Conservation (phyloP, 352 stramenopile species). For the Globisporangium irregulare region DNA sequence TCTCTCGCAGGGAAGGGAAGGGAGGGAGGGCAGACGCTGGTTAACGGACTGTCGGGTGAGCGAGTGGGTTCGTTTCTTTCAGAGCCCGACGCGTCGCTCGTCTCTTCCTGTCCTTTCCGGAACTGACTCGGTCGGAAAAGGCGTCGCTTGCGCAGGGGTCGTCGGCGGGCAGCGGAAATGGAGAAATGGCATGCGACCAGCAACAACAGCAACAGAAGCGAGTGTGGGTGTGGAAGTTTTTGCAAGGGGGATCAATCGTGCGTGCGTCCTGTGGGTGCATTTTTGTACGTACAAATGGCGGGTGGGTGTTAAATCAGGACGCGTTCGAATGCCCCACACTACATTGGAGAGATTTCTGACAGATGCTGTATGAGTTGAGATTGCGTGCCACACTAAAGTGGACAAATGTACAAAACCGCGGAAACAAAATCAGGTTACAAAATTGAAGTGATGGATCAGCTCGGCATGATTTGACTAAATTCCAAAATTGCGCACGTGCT, state of each 20-base stretch:
- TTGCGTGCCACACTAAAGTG: not conserved
- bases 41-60: not conserved
- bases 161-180: not conserved
- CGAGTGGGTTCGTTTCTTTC: not conserved
- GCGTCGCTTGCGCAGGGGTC: not conserved
- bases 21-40: not conserved
- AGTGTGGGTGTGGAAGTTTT: not conserved
- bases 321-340: not conserved
- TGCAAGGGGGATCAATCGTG: not conserved
- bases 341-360: not conserved
- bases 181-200: not conserved
- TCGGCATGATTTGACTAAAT: not conserved
- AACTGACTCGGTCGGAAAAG: not conserved
- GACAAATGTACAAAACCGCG: not conserved
- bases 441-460: not conserved
- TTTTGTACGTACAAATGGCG: constrained; percentile 1
- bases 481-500: too few species aligned
- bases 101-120: not conserved
- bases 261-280: not conserved
- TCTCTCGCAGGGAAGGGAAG: not conserved
- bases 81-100: constrained; percentile 9
- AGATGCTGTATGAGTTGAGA: not conserved
- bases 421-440: constrained; percentile 13
- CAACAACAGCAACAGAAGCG: not conserved
- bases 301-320: constrained; percentile 8